Percentiles rank a stretch among this genome's conserved stretches.
phyloP scores from a whole-genome alignment of 345 rosid genomes.

The Crucihimalaya himalaica region DNA sequence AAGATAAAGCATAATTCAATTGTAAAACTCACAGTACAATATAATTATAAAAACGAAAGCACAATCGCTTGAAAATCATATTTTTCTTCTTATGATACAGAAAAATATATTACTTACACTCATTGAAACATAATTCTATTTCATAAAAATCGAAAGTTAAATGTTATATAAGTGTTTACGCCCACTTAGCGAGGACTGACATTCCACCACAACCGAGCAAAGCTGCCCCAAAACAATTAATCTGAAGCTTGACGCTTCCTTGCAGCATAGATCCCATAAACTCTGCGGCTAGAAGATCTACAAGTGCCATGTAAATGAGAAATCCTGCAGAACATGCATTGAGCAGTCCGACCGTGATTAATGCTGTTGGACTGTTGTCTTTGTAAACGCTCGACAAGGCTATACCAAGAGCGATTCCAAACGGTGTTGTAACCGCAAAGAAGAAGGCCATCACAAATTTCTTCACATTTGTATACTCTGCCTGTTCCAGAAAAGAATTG shows the following conservation, averaged over 20 bases:
- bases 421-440: conserved; percentile 69
- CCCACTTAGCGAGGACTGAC: conserved; percentile 81
- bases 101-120: not conserved
- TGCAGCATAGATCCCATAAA: conserved; percentile 75
- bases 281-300: conserved; percentile 62
- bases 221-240: conserved; percentile 51
- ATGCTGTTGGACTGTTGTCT: conserved; percentile 58
- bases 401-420: conserved; percentile 61
- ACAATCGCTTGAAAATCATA: not conserved
- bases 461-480: conserved; percentile 50
- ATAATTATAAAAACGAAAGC: not conserved
- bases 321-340: conserved; percentile 73
- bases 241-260: conserved; percentile 59
- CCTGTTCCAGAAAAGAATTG: conserved; percentile 33
- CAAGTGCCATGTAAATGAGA: conserved; percentile 75
- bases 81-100: not conserved
- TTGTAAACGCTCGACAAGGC: conserved; percentile 54
- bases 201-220: conserved; percentile 67
- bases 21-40: not conserved
- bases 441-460: conserved; percentile 57
- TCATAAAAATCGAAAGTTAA: not conserved
- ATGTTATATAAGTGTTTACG: conserved; percentile 28
- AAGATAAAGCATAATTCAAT: not conserved
- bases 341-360: conserved; percentile 62
- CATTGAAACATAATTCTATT: not conserved